Evolutionary conservation across 192 early-diverging fungal genomes (phyloP).

Genomic region (Entomortierella beljakovae): DNA sequence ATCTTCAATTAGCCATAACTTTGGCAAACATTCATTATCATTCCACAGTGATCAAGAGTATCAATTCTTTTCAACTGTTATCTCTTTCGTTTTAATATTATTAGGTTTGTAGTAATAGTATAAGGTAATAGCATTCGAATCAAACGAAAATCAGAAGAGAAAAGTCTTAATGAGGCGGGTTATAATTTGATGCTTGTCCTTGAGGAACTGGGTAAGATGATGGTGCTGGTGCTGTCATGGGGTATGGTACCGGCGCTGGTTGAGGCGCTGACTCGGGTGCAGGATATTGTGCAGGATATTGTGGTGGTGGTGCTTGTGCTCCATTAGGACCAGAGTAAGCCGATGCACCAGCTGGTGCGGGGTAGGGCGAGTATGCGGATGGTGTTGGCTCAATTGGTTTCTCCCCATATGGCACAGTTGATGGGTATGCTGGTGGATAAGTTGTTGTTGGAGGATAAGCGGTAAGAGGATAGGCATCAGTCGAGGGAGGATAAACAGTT

Average conservation of each 20-base stretch:
- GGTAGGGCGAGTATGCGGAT: constrained; percentile 27
- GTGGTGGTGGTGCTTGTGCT: background rate
- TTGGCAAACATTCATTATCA: too few species aligned
- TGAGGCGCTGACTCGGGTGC: background rate
- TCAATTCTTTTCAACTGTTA: too few species aligned
- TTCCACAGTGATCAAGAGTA: too few species aligned
- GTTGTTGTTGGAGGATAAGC: constrained; percentile 17
- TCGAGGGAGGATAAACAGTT: background rate
- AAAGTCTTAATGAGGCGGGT: constrained; percentile 14
- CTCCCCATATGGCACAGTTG: constrained; percentile 24
- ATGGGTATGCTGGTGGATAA: too few species aligned
- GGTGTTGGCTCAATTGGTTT: constrained; percentile 25
- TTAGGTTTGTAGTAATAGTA: too few species aligned
- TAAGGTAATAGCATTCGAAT: too few species aligned
- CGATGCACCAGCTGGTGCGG: constrained; percentile 1
- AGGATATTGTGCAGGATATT: constrained; percentile 1
- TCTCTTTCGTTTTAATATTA: too few species aligned
- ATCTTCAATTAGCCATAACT: too few species aligned
- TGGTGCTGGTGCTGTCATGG: constrained; percentile 7
- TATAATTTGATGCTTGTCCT: constrained; percentile 33
- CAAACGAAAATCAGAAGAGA: too few species aligned
- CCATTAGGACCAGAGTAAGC: background rate
- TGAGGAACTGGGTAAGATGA: constrained; percentile 46
- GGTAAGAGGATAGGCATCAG: background rate
- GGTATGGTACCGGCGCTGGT: constrained; percentile 7